Percentiles rank a stretch among this genome's conserved stretches.
phyloP scores from a whole-genome alignment of 2,329 filamentous ascomycete genomes.

The Apiospora koreana region DNA sequence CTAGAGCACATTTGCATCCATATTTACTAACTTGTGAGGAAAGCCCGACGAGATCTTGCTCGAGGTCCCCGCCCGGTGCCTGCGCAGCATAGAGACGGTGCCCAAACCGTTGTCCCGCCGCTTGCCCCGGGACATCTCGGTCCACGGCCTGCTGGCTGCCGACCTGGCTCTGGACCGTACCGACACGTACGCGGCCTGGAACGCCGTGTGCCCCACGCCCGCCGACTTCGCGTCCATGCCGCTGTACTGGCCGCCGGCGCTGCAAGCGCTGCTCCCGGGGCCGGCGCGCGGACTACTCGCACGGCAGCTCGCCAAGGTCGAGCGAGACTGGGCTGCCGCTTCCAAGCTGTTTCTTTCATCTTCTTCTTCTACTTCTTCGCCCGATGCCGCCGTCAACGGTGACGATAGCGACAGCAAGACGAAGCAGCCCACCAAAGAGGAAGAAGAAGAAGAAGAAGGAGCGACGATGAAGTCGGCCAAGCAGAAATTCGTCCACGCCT shows the following conservation, averaged over 20 bases:
- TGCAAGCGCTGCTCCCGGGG: slow-evolving; percentile 49
- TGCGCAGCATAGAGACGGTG: slow-evolving; percentile 66
- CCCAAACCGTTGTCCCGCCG: slow-evolving; percentile 51
- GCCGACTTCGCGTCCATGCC: slow-evolving; percentile 58
- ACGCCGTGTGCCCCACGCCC: slow-evolving; percentile 64
- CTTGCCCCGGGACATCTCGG: slow-evolving; percentile 54
- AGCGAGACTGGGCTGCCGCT: slow-evolving; percentile 51
- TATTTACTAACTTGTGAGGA: slow-evolving; percentile 11
- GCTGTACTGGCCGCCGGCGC: slow-evolving; percentile 47
- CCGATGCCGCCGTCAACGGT: background rate
- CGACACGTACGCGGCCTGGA: slow-evolving; percentile 57
- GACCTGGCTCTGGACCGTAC: slow-evolving; percentile 59
- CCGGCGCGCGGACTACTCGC: slow-evolving; percentile 46
- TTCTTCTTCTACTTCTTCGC: background rate
- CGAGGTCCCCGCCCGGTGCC: slow-evolving; percentile 61
- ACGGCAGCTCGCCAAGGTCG: slow-evolving; percentile 56
- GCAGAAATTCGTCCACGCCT: slow-evolving; percentile 53
- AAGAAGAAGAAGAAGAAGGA: background rate
- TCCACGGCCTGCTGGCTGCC: slow-evolving; percentile 74
- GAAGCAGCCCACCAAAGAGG: background rate
- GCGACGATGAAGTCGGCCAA: background rate
- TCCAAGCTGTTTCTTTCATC: slow-evolving; percentile 30
- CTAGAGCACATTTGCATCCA: background rate
- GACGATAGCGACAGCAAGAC: background rate
- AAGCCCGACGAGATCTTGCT: slow-evolving; percentile 64